Conservation (phyloP, 192 early-diverging fungal genomes). For the Backusella tarrabulga region DNA sequence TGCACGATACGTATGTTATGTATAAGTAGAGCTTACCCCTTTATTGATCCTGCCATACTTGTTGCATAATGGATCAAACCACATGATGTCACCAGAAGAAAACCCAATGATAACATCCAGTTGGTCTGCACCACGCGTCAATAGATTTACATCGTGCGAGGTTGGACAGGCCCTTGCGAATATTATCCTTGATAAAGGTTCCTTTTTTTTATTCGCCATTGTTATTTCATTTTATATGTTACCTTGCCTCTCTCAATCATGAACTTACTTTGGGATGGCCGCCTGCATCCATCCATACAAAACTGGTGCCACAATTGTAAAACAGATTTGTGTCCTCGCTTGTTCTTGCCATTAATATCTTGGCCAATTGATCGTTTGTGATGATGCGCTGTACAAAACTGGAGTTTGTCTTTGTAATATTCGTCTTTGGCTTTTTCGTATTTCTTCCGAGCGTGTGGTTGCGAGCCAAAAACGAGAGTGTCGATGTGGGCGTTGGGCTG, state of each 20-base stretch:
- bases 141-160: conserved; percentile 83
- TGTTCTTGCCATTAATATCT: conserved; percentile 52
- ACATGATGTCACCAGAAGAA: conserved; percentile 78
- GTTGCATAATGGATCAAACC: conserved; percentile 87
- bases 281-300: conserved; percentile 70
- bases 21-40: conserved; percentile 45
- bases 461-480: conserved; percentile 20
- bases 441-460: conserved; percentile 16
- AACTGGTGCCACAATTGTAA: conserved; percentile 67
- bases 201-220: conserved; percentile 39
- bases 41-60: conserved; percentile 90
- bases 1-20: neutral
- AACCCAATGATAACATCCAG: conserved; percentile 87
- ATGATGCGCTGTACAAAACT: conserved; percentile 69
- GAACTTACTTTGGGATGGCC: conserved; percentile 56
- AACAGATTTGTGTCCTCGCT: conserved; percentile 70
- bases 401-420: conserved; percentile 73
- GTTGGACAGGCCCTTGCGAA: conserved; percentile 77
- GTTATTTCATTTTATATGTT: neutral
- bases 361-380: conserved; percentile 69
- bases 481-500: conserved; percentile 24
- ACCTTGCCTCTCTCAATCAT: neutral
- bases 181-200: conserved; percentile 78
- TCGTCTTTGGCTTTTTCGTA: conserved; percentile 53
- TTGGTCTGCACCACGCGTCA: conserved; percentile 70